These are phyloP conservation scores for Cairneyella variabilis DNA, from an alignment of 495 filamentous ascomycete species.

Conservation along the genomic window DNA sequence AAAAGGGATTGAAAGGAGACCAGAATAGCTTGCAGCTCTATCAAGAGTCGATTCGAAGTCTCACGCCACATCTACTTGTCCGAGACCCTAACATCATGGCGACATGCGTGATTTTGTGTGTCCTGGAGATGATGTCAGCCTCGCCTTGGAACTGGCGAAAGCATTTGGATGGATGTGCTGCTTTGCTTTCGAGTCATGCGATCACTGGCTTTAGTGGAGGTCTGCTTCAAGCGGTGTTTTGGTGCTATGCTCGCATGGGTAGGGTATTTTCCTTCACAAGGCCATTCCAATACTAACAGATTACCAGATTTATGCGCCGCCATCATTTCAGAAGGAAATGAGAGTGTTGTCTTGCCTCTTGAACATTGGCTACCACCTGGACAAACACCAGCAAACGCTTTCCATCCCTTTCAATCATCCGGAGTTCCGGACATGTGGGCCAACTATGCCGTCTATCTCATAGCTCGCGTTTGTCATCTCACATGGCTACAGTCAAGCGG, in stretches of 20 bases:
- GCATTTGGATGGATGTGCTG: slow-evolving; percentile 45
- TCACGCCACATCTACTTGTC: slow-evolving; percentile 36
- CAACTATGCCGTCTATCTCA: slow-evolving; percentile 46
- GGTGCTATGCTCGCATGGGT: slow-evolving; percentile 46
- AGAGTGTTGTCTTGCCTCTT: slow-evolving; percentile 37
- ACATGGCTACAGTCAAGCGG: slow-evolving; percentile 37
- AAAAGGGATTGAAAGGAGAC: slow-evolving; percentile 33
- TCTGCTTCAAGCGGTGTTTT: slow-evolving; percentile 41
- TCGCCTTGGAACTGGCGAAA: slow-evolving; percentile 42
- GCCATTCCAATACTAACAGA: neutral
- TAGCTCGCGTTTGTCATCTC: slow-evolving; percentile 38
- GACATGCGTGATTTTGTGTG: slow-evolving; percentile 39
- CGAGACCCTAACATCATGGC: slow-evolving; percentile 39
- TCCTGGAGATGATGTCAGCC: slow-evolving; percentile 47
- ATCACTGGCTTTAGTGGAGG: slow-evolving; percentile 41
- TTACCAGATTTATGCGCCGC: slow-evolving; percentile 40
- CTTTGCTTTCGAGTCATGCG: slow-evolving; percentile 36
- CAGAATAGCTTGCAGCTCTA: slow-evolving; percentile 41
- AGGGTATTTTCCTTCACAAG: too few species aligned
- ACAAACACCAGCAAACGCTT: slow-evolving; percentile 35
- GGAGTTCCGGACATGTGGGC: slow-evolving; percentile 14
- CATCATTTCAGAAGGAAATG: slow-evolving; percentile 40
- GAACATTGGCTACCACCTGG: slow-evolving; percentile 37
- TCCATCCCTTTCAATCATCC: neutral
- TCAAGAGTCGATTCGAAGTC: slow-evolving; percentile 39